phyloP scores from a whole-genome alignment of 177 flowering plant species.

The Vitis hybrid region DNA sequence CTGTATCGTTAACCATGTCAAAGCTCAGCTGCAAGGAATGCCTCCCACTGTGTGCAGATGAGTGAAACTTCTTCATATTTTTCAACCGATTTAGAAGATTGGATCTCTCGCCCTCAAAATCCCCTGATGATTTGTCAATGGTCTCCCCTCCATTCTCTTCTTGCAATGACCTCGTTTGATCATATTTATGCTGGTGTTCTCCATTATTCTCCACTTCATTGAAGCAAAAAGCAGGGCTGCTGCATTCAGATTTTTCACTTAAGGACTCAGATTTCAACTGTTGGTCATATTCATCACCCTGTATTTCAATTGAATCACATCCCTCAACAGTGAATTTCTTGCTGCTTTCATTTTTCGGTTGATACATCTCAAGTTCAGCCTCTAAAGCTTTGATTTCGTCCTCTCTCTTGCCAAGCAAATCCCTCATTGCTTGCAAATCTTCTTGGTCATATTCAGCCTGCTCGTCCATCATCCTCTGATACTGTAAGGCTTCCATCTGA shows the following conservation, averaged over 20 bases:
- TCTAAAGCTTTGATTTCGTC: constrained; percentile 57
- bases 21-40: constrained; percentile 16
- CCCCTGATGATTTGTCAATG: constrained; percentile 22
- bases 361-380: constrained; percentile 49
- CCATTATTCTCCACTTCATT: constrained; percentile 10
- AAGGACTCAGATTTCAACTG: constrained; percentile 23
- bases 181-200: constrained; percentile 4
- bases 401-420: constrained; percentile 53
- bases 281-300: constrained; percentile 23
- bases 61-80: constrained; percentile 21
- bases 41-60: constrained; percentile 13
- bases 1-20: constrained; percentile 9
- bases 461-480: constrained; percentile 99
- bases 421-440: constrained; percentile 58
- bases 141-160: constrained; percentile 19
- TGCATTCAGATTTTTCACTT: constrained; percentile 29
- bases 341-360: constrained; percentile 32
- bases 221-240: constrained; percentile 9
- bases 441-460: constrained; percentile 94
- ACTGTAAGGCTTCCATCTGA: constrained; percentile 93
- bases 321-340: constrained; percentile 18
- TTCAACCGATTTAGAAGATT: constrained; percentile 28
- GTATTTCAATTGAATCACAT: constrained; percentile 7
- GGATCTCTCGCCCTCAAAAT: constrained; percentile 36
- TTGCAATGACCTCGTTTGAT: constrained; percentile 11